Evolutionary conservation across 108 stramenopile genomes (phyloP), one percentile per base, ranked within the genome.

Genomic region (Pseudonitzschia delicatissima): DNA sequence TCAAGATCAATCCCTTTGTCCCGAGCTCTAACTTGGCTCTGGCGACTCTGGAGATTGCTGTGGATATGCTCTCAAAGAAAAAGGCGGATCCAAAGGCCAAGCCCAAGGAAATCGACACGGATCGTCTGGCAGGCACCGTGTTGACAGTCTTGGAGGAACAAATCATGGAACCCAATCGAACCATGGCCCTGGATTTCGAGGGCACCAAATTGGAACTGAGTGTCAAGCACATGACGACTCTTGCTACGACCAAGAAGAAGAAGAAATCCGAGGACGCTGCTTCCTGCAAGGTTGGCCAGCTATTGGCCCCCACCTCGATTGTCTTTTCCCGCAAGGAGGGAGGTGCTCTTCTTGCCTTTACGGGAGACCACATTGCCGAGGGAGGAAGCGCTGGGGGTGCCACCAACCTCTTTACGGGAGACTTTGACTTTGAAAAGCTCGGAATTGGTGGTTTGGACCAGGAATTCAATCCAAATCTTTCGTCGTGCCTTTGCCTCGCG

Each of bases 401-500:
- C 13, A 65, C 77, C 66, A 87, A 79, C 26, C 84, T 99, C 29
- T 97, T 98, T 71, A 74, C 84, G 9, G 77, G 78, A 15, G 94
- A 96, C 67, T 99, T 99, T 80, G 95, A 99, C 69, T 98, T 98
- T 73, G 96, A 86, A 68, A 95, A 96, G 68, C 70, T 99, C 47
- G 99, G 97, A 21, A 98, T 99, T 73, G 99, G 99, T 25, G 99
- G 99, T 13, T 82, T 99, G 53, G 95, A 96, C 69, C 57, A 76
- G 29, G 96, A 98, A 77, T 99, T 99, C 83, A 95, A 94, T n/a
- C 71, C 80, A 93, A 57, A 99, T 99, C 67, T 99, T 99, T 81
- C 86, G 98, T 34, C 87, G 96, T 45, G 99, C 99, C 39, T 99
- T 99, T 79, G 97, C 96, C 25, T 87, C 87, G 55, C 89, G 99